A percentile compares a stretch with the other conserved stretches of the same genome.
phyloP scores from a whole-genome alignment of 768 basidiomycete species.

The Mrakia hoshinonis region DNA sequence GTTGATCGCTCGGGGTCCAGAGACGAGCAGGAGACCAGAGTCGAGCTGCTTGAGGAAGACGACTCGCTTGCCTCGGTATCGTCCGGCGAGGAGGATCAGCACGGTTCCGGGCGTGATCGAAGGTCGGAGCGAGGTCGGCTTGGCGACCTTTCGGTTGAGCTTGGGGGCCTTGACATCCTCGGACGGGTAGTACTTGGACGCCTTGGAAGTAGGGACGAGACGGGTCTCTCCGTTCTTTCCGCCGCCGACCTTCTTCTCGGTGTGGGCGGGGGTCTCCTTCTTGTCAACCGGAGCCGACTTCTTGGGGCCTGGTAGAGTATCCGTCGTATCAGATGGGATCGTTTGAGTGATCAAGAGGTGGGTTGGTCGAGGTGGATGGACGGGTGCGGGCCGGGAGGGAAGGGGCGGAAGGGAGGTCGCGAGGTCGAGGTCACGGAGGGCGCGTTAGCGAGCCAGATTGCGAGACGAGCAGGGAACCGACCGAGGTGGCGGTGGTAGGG shows the following conservation, averaged over 20 bases:
- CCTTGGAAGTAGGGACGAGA: conserved; percentile 73
- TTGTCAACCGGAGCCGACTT: conserved; percentile 54
- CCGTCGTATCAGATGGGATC: not conserved
- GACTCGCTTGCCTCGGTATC: conserved; percentile 96
- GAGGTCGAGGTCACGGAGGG: not conserved
- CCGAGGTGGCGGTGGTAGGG: not conserved
- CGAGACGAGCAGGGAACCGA: not conserved
- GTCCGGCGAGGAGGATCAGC: conserved; percentile 91
- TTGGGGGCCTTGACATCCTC: conserved; percentile 88
- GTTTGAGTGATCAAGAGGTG: not conserved
- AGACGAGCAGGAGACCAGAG: conserved; percentile 79
- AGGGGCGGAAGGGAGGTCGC: not conserved
- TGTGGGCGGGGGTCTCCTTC: conserved; percentile 56
- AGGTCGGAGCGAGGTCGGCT: conserved; percentile 55
- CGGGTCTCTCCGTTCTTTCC: conserved; percentile 85
- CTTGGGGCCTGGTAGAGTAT: conserved; percentile 42
- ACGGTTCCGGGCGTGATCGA: conserved; percentile 90
- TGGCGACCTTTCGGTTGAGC: conserved; percentile 78
- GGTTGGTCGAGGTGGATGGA: not conserved
- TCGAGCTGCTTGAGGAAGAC: conserved; percentile 94
- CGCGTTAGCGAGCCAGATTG: not conserved
- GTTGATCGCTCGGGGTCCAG: conserved; percentile 73
- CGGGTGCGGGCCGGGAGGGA: not conserved
- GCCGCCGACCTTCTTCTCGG: conserved; percentile 70
- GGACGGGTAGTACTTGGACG: conserved; percentile 85